A percentile compares a stretch with the other conserved stretches of the same genome.
phyloP scores from a whole-genome alignment of 2,329 filamentous ascomycete genomes.

The Alternaria postmessia region DNA sequence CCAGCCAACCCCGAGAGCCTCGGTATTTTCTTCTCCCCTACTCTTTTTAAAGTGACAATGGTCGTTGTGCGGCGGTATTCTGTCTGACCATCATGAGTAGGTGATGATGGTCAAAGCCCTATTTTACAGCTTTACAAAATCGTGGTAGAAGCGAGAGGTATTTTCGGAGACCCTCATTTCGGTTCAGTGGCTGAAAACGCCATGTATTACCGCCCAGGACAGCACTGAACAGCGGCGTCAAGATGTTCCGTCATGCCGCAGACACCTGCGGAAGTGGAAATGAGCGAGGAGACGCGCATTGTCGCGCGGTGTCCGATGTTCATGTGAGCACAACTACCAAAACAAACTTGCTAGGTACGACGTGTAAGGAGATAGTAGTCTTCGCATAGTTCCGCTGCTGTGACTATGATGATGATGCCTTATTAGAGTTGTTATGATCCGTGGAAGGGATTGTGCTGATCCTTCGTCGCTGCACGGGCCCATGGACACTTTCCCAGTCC shows the following conservation, averaged over 20 bases:
- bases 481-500: background rate
- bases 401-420: background rate
- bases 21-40: background rate
- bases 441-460: slow-evolving; percentile 5
- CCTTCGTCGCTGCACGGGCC: background rate
- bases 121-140: background rate
- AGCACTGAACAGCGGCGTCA: slow-evolving; percentile 13
- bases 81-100: background rate
- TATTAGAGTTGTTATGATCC: background rate
- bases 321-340: background rate
- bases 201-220: slow-evolving; percentile 6
- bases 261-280: slow-evolving; percentile 16
- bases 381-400: background rate
- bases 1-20: background rate
- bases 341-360: background rate
- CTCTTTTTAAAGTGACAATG: background rate
- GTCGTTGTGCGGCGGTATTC: background rate
- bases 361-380: background rate
- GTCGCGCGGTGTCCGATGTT: background rate
- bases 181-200: background rate
- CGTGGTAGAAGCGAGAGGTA: background rate
- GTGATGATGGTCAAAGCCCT: background rate
- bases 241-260: slow-evolving; percentile 20
- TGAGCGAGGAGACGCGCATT: slow-evolving; percentile 8
- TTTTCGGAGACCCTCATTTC: slow-evolving; percentile 11